A percentile compares a stretch with the other conserved stretches of the same genome.
Conservation (phyloP, 176 grass and related monocot species). For the Bothriochloa decipiens region DNA sequence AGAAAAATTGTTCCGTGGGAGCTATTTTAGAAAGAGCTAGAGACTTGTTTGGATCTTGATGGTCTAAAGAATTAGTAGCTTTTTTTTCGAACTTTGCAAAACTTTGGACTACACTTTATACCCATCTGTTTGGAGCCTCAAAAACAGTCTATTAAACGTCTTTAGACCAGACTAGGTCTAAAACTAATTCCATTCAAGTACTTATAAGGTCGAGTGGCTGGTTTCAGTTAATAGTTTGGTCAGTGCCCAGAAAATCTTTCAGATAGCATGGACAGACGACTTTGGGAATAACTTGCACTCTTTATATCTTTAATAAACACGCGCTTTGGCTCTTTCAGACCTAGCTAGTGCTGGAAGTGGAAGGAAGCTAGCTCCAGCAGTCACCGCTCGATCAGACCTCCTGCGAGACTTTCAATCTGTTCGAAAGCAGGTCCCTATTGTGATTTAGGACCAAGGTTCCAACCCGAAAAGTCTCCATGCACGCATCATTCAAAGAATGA, state of each 20-base stretch:
- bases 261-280: background rate
- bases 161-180: background rate
- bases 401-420: background rate
- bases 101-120: background rate
- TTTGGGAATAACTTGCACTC: background rate
- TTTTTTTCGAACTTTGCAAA: background rate
- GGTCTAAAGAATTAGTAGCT: no score
- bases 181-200: background rate
- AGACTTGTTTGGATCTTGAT: no score
- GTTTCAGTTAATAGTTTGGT: background rate
- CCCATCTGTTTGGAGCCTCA: background rate
- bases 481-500: background rate
- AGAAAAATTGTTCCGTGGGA: no score
- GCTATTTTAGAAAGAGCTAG: no score
- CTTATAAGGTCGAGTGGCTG: background rate
- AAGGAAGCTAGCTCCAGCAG: background rate
- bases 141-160: background rate
- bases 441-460: conserved; percentile 19
- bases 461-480: background rate
- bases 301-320: background rate
- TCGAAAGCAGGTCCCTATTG: background rate
- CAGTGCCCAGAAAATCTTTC: background rate
- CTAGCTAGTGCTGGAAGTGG: background rate
- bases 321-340: conserved; percentile 5
- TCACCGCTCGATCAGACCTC: background rate